These are phyloP conservation scores for Perilla frutescens DNA, from an alignment of 257 asterid genomes.

Conservation along the genomic window DNA sequence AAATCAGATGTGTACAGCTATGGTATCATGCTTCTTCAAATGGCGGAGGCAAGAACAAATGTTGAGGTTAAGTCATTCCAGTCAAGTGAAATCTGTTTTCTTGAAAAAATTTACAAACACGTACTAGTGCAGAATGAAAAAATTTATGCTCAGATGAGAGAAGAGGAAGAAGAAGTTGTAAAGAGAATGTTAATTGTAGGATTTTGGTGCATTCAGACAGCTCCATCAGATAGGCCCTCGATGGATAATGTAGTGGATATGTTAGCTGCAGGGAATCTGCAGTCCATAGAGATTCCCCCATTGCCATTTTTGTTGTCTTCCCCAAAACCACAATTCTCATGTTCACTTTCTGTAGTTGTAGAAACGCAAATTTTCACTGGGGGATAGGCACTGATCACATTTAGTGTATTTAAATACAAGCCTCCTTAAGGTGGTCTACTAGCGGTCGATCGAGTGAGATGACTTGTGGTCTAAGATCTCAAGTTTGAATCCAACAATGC, in stretches of 20 bases:
- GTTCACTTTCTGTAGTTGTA: constrained; percentile 28
- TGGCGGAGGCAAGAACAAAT: constrained; percentile 54
- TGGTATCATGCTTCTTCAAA: constrained; percentile 76
- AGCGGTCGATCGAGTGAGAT: too few species aligned
- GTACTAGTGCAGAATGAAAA: constrained; percentile 35
- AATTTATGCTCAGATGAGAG: constrained; percentile 28
- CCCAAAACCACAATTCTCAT: constrained; percentile 30
- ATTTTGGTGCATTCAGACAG: constrained; percentile 71
- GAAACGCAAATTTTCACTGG: constrained; percentile 25
- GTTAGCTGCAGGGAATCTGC: constrained; percentile 51
- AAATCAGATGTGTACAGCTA: constrained; percentile 77
- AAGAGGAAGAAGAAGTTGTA: constrained; percentile 49
- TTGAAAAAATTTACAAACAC: constrained; percentile 56
- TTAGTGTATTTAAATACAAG: not conserved
- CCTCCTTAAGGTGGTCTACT: too few species aligned
- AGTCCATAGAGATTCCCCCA: constrained; percentile 61
- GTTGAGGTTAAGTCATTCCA: constrained; percentile 29
- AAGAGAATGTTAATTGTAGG: constrained; percentile 65
- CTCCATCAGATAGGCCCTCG: constrained; percentile 63
- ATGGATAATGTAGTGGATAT: constrained; percentile 66
- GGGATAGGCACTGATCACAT: constrained; percentile 21
- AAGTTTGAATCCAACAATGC: too few species aligned
- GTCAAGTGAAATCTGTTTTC: constrained; percentile 51
- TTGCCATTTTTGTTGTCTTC: constrained; percentile 43
- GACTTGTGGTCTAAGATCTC: too few species aligned